Evolutionary conservation across 257 asterid genomes (phyloP), one percentile per base, ranked within the genome.

Genomic region (Rehmannia glutinosa): DNA sequence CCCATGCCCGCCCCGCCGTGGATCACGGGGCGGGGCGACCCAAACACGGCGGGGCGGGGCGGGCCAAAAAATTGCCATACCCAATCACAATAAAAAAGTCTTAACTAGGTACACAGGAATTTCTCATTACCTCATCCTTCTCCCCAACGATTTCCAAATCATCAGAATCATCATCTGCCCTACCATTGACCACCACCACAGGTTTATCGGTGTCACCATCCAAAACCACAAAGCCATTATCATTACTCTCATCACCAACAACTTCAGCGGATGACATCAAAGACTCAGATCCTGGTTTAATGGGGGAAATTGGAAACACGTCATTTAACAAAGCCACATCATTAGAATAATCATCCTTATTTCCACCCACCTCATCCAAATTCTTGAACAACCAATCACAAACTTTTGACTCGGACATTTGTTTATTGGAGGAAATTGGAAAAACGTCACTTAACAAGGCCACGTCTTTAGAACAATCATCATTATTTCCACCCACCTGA

Each of bases 51-150:
- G n/a, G n/a, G n/a, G n/a, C n/a, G n/a, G n/a, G n/a, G n/a, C n/a
- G n/a, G n/a, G n/a, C n/a, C n/a, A n/a, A n/a, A n/a, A n/a, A n/a
- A n/a, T n/a, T n/a, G n/a, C n/a, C n/a, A n/a, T n/a, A n/a, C n/a
- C n/a, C n/a, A n/a, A n/a, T n/a, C n/a, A n/a, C n/a, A 33, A 47
- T 47, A 52, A 49, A 45, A 42, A 33, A 21, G 23, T 17, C 56
- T 32, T 51, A 21, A 50, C 56, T 20, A 24, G 35, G 19, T 17
- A 12, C 53, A 12, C 57, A 56, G 50, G 20, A 16, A 27, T 39
- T 10, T 24, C 50, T 6, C 24, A 60, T 76, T 86, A 92, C 97
- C 96, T 86, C 91, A 6, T 97, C 98, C 91, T 90, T 92, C 73
- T 87, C 96, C 20, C 87, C 61, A 54, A 86, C 79, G 60, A 92